These are phyloP conservation scores for Eucalyptus cladocalyx DNA, from an alignment of 345 rosid species.

Conservation along the genomic window DNA sequence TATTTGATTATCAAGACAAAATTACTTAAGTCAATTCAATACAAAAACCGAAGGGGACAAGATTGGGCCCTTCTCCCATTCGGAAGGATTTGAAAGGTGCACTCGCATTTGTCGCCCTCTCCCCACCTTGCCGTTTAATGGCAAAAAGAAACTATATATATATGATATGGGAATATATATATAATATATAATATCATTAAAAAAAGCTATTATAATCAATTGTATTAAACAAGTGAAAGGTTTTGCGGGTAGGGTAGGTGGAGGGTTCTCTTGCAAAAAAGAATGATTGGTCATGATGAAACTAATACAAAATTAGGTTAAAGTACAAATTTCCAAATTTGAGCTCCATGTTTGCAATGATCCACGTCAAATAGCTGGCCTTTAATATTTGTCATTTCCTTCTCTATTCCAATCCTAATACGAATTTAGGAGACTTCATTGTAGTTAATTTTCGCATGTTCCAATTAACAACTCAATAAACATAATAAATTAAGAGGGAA, in stretches of 20 bases:
- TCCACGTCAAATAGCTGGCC: background rate
- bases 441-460: background rate
- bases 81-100: background rate
- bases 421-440: background rate
- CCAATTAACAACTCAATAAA: background rate
- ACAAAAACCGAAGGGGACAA: background rate
- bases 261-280: background rate
- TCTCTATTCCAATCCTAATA: background rate
- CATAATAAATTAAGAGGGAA: rapidly evolving
- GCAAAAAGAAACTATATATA: background rate
- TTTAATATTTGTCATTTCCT: background rate
- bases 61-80: background rate
- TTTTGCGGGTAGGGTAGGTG: background rate
- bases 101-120: background rate
- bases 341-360: background rate
- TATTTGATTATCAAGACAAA: background rate
- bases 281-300: background rate
- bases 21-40: background rate
- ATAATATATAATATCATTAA: too few relatives aligned
- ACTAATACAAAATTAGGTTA: background rate
- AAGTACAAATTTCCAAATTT: background rate
- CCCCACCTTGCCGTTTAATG: background rate
- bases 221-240: background rate
- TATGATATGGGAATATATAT: too few relatives aligned
- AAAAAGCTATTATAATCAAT: background rate